phyloP scores from a whole-genome alignment of 116 monocot species.

The Dioscorea cayenensis region DNA sequence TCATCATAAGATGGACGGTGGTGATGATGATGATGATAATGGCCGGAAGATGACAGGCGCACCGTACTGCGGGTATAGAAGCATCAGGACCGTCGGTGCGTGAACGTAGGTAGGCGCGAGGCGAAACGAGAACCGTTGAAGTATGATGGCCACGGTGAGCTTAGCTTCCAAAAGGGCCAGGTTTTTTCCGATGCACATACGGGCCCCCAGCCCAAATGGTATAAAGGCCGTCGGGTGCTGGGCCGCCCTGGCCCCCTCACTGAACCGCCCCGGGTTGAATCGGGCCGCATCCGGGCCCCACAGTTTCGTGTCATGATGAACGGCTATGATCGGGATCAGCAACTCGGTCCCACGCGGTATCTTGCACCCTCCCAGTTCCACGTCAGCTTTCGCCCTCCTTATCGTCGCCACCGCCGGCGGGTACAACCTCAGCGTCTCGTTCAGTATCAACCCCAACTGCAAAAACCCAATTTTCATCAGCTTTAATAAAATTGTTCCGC shows the following conservation, averaged over 20 bases:
- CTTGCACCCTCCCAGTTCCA: conserved; percentile 20
- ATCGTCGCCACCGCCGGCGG: conserved; percentile 43
- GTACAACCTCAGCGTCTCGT: conserved; percentile 39
- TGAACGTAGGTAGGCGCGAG: conserved; percentile 30
- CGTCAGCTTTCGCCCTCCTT: conserved; percentile 27
- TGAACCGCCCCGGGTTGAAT: conserved; percentile 43
- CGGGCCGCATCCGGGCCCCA: conserved; percentile 40
- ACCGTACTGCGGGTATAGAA: conserved; percentile 47
- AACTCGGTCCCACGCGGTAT: conserved; percentile 37
- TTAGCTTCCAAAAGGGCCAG: conserved; percentile 38
- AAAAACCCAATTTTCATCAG: neutral
- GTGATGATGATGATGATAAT: neutral
- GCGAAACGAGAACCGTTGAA: conserved; percentile 34
- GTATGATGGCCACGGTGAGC: conserved; percentile 32
- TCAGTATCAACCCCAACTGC: conserved; percentile 46
- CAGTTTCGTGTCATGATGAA: conserved; percentile 34
- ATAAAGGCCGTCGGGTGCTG: conserved; percentile 30
- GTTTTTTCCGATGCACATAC: conserved; percentile 55
- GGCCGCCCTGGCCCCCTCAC: conserved; percentile 9
- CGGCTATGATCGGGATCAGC: conserved; percentile 38
- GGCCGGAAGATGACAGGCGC: conserved; percentile 29
- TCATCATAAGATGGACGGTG: neutral
- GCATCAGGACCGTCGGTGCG: conserved; percentile 45
- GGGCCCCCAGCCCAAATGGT: conserved; percentile 45
- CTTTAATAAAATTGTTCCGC: neutral